Evolutionary conservation across 805 yeast genomes (phyloP).

Genomic region (Yamadazyma takamatsuzukensis): DNA sequence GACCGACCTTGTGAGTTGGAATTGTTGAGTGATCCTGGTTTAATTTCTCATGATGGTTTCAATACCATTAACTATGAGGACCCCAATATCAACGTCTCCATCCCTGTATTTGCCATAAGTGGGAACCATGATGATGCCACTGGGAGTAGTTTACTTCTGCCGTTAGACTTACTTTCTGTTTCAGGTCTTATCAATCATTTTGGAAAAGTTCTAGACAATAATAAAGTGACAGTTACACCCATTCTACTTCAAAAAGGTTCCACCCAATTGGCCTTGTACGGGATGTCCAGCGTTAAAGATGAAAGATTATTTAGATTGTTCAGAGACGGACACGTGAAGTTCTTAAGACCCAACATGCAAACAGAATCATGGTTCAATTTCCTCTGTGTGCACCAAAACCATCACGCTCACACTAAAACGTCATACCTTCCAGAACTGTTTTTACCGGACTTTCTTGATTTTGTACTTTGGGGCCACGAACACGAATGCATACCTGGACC

Average conservation of each 20-base stretch:
- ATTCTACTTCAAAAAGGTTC: constrained; percentile 76
- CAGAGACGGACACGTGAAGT: constrained; percentile 74
- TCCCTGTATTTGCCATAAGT: constrained; percentile 88
- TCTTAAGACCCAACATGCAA: constrained; percentile 61
- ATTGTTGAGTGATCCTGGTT: constrained; percentile 72
- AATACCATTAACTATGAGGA: constrained; percentile 84
- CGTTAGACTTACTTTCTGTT: constrained; percentile 79
- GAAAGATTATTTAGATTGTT: constrained; percentile 82
- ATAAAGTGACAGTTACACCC: constrained; percentile 71
- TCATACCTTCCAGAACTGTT: constrained; percentile 82
- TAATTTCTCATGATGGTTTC: constrained; percentile 58
- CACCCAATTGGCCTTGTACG: constrained; percentile 82
- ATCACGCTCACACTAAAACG: constrained; percentile 72
- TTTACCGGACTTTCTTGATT: constrained; percentile 75
- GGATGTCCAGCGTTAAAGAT: constrained; percentile 84
- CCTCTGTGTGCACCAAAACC: constrained; percentile 90
- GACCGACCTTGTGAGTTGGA: constrained; percentile 85
- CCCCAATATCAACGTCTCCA: constrained; percentile 80
- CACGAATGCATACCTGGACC: constrained; percentile 87
- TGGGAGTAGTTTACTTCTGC: constrained; percentile 77
- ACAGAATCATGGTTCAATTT: constrained; percentile 76
- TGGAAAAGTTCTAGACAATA: constrained; percentile 76
- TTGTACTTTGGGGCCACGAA: constrained; percentile 96
- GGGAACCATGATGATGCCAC: constrained; percentile 98
- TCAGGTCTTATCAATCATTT: constrained; percentile 86